These are phyloP conservation scores for Actinidia chinensis DNA, from an alignment of 179 eudicot genomes.

Conservation along the genomic window DNA sequence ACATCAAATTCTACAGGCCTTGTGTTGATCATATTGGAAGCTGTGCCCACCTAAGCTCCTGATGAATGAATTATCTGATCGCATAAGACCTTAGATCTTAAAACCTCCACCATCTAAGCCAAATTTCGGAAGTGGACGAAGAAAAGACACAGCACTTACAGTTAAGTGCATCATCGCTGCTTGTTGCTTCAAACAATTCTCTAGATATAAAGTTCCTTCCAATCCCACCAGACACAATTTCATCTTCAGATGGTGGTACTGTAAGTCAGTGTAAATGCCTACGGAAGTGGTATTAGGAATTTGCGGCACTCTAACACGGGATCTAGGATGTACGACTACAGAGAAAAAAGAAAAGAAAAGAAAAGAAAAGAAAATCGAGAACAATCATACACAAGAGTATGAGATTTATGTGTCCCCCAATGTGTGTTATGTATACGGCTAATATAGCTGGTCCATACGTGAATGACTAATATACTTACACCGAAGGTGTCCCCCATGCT, in stretches of 20 bases:
- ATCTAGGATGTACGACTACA: too few relatives aligned
- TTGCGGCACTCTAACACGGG: too few relatives aligned
- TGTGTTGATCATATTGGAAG: conserved; percentile 71
- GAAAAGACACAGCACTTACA: conserved; percentile 21
- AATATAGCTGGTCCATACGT: too few relatives aligned
- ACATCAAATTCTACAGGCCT: conserved; percentile 57
- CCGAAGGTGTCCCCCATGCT: too few relatives aligned
- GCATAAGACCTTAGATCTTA: conserved; percentile 12
- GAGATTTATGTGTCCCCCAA: too few relatives aligned
- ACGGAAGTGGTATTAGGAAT: too few relatives aligned
- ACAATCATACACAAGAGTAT: too few relatives aligned
- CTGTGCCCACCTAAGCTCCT: conserved; percentile 76
- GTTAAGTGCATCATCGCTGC: conserved; percentile 59
- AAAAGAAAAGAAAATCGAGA: too few relatives aligned
- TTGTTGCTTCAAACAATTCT: conserved; percentile 77
- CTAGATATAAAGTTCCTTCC: conserved; percentile 85
- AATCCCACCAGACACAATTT: conserved; percentile 67
- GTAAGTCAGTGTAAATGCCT: conserved; percentile 94
- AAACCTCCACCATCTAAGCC: not conserved
- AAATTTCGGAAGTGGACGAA: not conserved
- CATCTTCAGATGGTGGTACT: conserved; percentile 71
- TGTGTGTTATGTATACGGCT: too few relatives aligned
- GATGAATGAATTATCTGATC: conserved; percentile 63
- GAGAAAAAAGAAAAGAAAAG: too few relatives aligned
- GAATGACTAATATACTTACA: too few relatives aligned